phyloP scores from a whole-genome alignment of 176 grass and related monocot species.

The Ensete ventricosum region DNA sequence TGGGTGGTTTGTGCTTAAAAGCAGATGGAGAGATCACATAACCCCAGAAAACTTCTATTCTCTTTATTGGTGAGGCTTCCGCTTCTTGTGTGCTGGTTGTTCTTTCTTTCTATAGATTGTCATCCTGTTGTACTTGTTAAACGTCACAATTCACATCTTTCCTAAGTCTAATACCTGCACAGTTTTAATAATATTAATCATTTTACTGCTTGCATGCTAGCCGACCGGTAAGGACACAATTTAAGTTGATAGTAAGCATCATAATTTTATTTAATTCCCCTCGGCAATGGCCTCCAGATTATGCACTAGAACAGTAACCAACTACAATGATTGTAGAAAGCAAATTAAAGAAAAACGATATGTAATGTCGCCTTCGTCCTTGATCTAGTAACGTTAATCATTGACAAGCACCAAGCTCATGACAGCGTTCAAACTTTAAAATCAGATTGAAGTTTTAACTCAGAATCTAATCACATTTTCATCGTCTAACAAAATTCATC shows the following conservation, averaged over 20 bases:
- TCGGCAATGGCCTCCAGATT: no score
- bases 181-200: not conserved
- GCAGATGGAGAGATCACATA: no score
- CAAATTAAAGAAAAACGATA: not conserved
- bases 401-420: no score
- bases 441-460: not conserved
- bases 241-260: not conserved
- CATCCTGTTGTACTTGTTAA: not conserved
- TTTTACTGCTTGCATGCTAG: not conserved
- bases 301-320: no score
- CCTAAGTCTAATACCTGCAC: not conserved
- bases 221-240: not conserved
- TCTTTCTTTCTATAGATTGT: not conserved
- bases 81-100: not conserved
- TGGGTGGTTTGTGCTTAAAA: not conserved
- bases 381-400: no score
- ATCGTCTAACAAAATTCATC: not conserved
- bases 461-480: not conserved
- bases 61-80: not conserved
- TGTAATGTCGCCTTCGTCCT: no score
- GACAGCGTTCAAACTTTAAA: no score
- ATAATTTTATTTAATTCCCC: no score
- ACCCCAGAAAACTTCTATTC: not conserved
- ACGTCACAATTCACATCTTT: not conserved
- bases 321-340: not conserved